Base-by-base conservation (phyloP, 1,284 basidiomycete genomes). In the Ceratobasidium theobromae region DNA sequence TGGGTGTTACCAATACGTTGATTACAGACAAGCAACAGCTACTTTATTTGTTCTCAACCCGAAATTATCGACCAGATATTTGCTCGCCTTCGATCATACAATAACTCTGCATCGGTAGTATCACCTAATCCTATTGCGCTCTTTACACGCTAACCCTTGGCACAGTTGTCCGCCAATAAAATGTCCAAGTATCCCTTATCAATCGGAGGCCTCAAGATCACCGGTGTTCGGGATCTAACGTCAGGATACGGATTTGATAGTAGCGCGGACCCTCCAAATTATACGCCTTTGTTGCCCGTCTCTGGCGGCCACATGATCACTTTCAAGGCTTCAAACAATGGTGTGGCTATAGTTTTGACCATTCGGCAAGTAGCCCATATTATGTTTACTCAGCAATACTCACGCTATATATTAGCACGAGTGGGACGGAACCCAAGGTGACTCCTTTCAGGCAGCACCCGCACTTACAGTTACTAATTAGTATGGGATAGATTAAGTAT, bases 391-490 rank as follows among this genome's bases (percentile, higher is more conserved):
- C 16, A 1, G 49, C 25, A 4, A 40, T 35, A 33, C 35, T 32
- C 4, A 33, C 40, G 40, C 45, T n/a, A 21, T 8, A 8, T 8
- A 4, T 27, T 28, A 89, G 91, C 68, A 93, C 89, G 32, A 91
- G 88, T 71, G 92, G 92, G 11, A 94, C 92, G 6, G 92, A 94
- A 72, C 91, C 91, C 0, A 94, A 93, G 84, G 89, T 87, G 72
- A 48, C 72, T 41, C 23, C 33, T 3, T 9, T 12, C 21, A 27
- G 25, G 65, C 18, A 1, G 48, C 5, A 16, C 43, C 32, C 18
- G 28, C 70, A 27, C 28, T 3, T 18, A 3, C 16, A 40, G 18
- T n/a, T 12, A 28, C 12, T 14, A n/a, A 23, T n/a, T 27, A n/a
- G 27, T 27, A 40, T 66, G 4, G 35, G 52, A 14, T 66, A 90